phyloP scores from a whole-genome alignment of 164 flowering plant species.

The Liquidambar formosana region DNA sequence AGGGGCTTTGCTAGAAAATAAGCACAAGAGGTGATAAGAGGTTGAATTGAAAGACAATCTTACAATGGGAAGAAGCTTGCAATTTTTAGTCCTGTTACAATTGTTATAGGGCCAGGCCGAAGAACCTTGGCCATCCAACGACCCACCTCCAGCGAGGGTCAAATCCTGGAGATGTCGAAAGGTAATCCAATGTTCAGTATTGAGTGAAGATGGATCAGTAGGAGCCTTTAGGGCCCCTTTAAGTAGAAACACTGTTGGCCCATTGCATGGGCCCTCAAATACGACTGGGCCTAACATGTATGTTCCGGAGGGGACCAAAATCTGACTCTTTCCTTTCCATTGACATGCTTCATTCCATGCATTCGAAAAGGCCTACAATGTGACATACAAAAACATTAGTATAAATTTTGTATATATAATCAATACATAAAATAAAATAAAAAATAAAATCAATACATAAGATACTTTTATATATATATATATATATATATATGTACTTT shows the following conservation, averaged over 20 bases:
- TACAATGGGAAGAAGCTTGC: slow-evolving; percentile 1
- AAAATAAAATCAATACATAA: no score
- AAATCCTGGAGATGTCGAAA: slow-evolving; percentile 1
- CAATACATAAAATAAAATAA: no score
- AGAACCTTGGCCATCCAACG: no score
- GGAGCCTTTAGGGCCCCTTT: slow-evolving; percentile 26
- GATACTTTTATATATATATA: no score
- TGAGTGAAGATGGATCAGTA: no score
- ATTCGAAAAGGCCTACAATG: no score
- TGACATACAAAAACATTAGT: no score
- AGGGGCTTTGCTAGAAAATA: no score
- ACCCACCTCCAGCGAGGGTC: not conserved
- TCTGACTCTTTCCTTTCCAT: slow-evolving; percentile 7
- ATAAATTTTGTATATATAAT: no score
- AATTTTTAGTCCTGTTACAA: not conserved
- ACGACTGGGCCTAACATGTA: slow-evolving; percentile 21
- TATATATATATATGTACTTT: no score
- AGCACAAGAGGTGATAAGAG: not conserved
- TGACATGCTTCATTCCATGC: slow-evolving; percentile 42
- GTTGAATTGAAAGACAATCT: not conserved
- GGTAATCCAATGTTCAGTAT: slow-evolving; percentile 29
- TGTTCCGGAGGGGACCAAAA: slow-evolving; percentile 38
- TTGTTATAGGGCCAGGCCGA: slow-evolving; percentile 8
- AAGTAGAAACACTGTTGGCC: slow-evolving; percentile 9
- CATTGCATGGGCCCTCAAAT: no score